These are phyloP conservation scores for Penicillium malachiteum DNA, from an alignment of 495 filamentous ascomycete species.

Conservation along the genomic window DNA sequence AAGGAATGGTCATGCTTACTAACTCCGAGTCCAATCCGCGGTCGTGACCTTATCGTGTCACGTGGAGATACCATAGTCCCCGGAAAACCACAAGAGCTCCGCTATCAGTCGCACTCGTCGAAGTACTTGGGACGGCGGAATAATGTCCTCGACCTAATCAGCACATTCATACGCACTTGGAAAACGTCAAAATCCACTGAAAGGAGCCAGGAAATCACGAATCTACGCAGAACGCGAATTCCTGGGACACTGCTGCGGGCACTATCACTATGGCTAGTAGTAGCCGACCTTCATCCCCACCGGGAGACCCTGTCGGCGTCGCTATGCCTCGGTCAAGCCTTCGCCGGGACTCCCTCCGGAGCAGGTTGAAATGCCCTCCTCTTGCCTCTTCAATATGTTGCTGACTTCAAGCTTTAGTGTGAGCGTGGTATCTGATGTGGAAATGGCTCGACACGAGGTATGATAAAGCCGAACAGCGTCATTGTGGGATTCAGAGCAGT, in stretches of 20 bases:
- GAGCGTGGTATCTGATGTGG: conserved; percentile 91
- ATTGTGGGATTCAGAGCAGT: not conserved
- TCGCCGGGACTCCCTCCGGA: conserved; percentile 71
- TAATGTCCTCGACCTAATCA: too few species aligned
- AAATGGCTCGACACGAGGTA: conserved; percentile 97
- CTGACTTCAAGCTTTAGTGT: conserved; percentile 42
- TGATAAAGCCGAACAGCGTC: conserved; percentile 9
- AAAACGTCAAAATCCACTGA: too few species aligned
- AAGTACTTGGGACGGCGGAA: not conserved
- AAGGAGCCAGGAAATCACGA: too few species aligned
- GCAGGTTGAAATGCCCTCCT: conserved; percentile 50
- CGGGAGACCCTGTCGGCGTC: conserved; percentile 22
- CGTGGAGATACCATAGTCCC: conserved; percentile 11
- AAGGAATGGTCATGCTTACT: conserved; percentile 1
- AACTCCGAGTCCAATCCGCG: conserved; percentile 1
- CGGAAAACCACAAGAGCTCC: not conserved
- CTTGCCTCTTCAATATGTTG: not conserved
- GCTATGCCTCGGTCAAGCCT: conserved; percentile 27
- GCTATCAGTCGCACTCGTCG: not conserved
- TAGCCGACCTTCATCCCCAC: conserved; percentile 23
- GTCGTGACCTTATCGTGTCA: conserved; percentile 6
- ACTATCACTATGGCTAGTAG: conserved; percentile 18
- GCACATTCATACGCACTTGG: too few species aligned
- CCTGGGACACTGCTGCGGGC: not conserved
- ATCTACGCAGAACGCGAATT: not conserved